Conservation (phyloP, 139 green algal genomes). For the Chara braunii region DNA sequence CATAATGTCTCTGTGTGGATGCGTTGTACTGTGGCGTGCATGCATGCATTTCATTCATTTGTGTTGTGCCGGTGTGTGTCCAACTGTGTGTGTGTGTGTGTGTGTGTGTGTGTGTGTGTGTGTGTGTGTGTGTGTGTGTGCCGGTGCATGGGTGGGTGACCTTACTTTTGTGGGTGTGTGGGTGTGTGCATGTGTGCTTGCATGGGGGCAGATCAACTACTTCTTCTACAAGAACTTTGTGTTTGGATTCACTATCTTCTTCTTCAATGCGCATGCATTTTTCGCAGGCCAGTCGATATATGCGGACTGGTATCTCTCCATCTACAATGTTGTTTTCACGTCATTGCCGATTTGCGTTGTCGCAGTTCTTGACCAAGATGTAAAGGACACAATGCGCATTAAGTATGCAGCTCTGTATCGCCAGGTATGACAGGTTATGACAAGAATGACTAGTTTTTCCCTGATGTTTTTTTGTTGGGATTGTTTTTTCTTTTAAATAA, state of each 20-base stretch:
- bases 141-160: neutral
- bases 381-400: slow-evolving; percentile 17
- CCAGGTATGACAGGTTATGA: too few relatives aligned
- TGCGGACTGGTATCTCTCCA: slow-evolving; percentile 43
- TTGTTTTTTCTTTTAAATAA: too few relatives aligned
- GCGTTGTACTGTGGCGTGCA: too few relatives aligned
- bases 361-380: slow-evolving; percentile 54
- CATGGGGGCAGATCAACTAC: slow-evolving; percentile 52
- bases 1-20: too few relatives aligned
- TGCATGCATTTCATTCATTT: too few relatives aligned
- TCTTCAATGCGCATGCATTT: slow-evolving; percentile 33
- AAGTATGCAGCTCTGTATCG: slow-evolving; percentile 47
- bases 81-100: slow-evolving; percentile 9
- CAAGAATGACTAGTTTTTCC: too few relatives aligned
- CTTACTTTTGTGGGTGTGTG: neutral
- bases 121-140: slow-evolving; percentile 11
- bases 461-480: too few relatives aligned
- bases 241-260: slow-evolving; percentile 68
- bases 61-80: too few relatives aligned
- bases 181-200: neutral
- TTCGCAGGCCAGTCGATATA: slow-evolving; percentile 37
- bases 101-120: slow-evolving; percentile 18
- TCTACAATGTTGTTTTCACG: slow-evolving; percentile 60
- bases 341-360: slow-evolving; percentile 46
- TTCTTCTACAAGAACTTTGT: slow-evolving; percentile 98